phyloP scores from a whole-genome alignment of 2,329 filamentous ascomycete genomes.

The Hypoxylon sp. region DNA sequence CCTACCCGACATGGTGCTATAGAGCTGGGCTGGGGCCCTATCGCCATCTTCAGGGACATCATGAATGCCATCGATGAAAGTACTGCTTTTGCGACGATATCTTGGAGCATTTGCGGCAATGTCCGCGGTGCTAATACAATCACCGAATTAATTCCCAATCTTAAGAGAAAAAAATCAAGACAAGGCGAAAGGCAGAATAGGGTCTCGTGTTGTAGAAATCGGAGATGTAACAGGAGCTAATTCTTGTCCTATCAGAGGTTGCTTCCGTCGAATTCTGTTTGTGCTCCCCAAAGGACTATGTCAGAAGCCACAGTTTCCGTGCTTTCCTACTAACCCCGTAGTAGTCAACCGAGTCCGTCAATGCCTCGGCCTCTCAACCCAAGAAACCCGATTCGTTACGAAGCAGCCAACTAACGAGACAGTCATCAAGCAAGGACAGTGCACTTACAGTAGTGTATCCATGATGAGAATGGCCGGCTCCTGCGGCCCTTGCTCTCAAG shows the following conservation, averaged over 20 bases:
- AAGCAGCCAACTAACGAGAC: conserved; percentile 21
- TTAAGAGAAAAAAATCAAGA: conserved; percentile 7
- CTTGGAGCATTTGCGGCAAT: conserved; percentile 90
- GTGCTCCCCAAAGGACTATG: conserved; percentile 1
- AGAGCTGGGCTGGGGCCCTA: conserved; percentile 94
- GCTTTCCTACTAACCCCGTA: conserved; percentile 2
- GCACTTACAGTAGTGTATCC: conserved; percentile 72
- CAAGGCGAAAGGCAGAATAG: background rate
- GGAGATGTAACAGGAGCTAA: conserved; percentile 6
- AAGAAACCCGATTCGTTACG: conserved; percentile 13
- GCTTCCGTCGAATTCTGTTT: conserved; percentile 5
- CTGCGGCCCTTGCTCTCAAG: conserved; percentile 15
- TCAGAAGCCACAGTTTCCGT: background rate
- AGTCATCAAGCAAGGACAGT: conserved; percentile 35
- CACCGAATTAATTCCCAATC: conserved; percentile 38
- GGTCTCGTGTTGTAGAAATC: conserved; percentile 1
- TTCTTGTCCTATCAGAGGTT: conserved; percentile 12
- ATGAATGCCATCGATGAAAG: conserved; percentile 96
- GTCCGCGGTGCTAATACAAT: conserved; percentile 78
- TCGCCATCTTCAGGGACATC: conserved; percentile 84
- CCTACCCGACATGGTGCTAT: conserved; percentile 96
- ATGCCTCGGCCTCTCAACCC: conserved; percentile 6
- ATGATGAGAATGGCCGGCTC: conserved; percentile 52
- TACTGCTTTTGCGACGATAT: conserved; percentile 92
- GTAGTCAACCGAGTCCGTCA: conserved; percentile 5